Evolutionary conservation across 257 asterid genomes (phyloP).

Genomic region (Solanum bukasovii): DNA sequence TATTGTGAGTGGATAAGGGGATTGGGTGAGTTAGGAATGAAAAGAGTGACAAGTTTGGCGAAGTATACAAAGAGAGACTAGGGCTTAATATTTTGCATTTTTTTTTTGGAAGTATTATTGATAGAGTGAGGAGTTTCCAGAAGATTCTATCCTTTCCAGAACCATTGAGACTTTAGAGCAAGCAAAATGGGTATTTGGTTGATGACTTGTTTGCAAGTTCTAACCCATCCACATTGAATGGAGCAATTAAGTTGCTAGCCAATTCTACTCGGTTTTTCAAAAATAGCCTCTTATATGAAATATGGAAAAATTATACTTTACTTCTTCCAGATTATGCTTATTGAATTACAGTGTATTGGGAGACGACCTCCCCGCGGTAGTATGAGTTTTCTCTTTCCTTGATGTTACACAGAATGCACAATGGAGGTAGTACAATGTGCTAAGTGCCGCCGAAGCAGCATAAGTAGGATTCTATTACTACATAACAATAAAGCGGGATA

Average conservation of each 20-base stretch:
- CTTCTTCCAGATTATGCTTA: too few species aligned
- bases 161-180: not conserved
- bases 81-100: constrained; percentile 26
- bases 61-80: constrained; percentile 4
- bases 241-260: not conserved
- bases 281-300: not conserved
- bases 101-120: not conserved
- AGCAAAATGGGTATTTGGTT: not conserved
- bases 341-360: not conserved
- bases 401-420: too few species aligned
- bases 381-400: not conserved
- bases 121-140: constrained; percentile 16
- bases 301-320: not conserved
- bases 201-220: not conserved
- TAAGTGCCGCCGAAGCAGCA: too few species aligned
- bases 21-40: not conserved
- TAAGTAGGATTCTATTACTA: too few species aligned
- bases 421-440: too few species aligned
- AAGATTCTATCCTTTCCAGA: constrained; percentile 19
- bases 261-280: accelerated
- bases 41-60: not conserved
- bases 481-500: too few species aligned
- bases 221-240: not conserved
- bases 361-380: not conserved
- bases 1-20: constrained; percentile 27